Conservation (phyloP, 257 asterid genomes). For the Solanum tarapatanum region DNA sequence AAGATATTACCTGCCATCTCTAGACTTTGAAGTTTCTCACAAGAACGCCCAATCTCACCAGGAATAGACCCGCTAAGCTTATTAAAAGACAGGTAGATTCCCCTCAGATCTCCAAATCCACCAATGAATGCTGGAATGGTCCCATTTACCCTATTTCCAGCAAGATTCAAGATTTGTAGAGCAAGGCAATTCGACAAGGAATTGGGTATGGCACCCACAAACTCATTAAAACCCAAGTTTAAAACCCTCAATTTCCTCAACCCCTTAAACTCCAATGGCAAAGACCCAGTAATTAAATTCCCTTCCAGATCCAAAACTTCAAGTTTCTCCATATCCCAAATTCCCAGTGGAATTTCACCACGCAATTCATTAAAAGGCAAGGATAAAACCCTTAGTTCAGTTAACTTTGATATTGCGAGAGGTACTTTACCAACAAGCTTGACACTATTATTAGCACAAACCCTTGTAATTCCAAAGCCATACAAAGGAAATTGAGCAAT, state of each 20-base stretch:
- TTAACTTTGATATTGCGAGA: slow-evolving; percentile 38
- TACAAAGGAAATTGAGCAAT: slow-evolving; percentile 67
- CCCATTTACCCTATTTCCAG: slow-evolving; percentile 73
- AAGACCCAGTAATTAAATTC: slow-evolving; percentile 45
- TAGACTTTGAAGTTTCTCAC: slow-evolving; percentile 64
- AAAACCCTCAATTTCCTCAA: slow-evolving; percentile 57
- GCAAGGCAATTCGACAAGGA: slow-evolving; percentile 38
- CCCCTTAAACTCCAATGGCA: slow-evolving; percentile 49
- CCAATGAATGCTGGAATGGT: slow-evolving; percentile 48
- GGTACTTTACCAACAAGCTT: slow-evolving; percentile 49
- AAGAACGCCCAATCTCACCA: slow-evolving; percentile 42
- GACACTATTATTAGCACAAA: slow-evolving; percentile 30
- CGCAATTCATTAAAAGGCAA: slow-evolving; percentile 67
- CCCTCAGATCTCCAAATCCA: slow-evolving; percentile 44
- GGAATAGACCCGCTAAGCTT: slow-evolving; percentile 65
- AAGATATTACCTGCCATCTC: slow-evolving; percentile 75
- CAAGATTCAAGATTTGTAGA: slow-evolving; percentile 57
- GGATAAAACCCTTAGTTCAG: slow-evolving; percentile 56
- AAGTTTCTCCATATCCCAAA: slow-evolving; percentile 80
- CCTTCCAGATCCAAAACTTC: slow-evolving; percentile 96
- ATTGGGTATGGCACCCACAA: slow-evolving; percentile 47
- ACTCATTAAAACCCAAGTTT: slow-evolving; percentile 62
- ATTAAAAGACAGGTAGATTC: slow-evolving; percentile 80
- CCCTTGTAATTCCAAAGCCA: slow-evolving; percentile 72
- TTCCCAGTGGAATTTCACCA: slow-evolving; percentile 58